Evolutionary conservation across 805 yeast genomes (phyloP).

Genomic region (Suhomyces pyralidae): DNA sequence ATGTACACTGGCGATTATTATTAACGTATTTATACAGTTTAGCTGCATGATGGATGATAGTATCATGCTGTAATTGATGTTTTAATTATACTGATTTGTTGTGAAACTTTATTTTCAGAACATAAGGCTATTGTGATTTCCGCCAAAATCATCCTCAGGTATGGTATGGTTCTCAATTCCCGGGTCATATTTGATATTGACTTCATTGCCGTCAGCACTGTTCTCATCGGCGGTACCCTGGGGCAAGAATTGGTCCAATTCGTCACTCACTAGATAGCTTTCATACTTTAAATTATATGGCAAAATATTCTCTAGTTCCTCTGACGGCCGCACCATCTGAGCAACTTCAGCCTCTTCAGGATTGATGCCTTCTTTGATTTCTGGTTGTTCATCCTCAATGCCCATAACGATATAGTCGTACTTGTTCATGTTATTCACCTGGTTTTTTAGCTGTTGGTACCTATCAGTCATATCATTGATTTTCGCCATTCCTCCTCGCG

Average conservation of each 20-base stretch:
- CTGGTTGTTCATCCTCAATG: conserved; percentile 19
- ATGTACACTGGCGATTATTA: not conserved
- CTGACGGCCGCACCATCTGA: conserved; percentile 17
- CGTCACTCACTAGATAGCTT: conserved; percentile 22
- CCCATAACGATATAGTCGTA: conserved; percentile 29
- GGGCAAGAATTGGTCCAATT: conserved; percentile 21
- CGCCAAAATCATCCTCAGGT: conserved; percentile 23
- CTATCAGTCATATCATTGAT: conserved; percentile 12
- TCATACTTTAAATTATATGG: conserved; percentile 35
- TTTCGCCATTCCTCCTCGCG: not conserved
- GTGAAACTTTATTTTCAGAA: conserved; percentile 3
- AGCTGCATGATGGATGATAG: not conserved
- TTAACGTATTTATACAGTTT: not conserved
- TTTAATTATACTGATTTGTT: not conserved
- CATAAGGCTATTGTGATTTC: conserved; percentile 19
- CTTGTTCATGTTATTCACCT: conserved; percentile 24
- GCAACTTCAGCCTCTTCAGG: not conserved
- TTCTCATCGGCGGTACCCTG: conserved; percentile 10
- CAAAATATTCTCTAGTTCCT: conserved; percentile 19
- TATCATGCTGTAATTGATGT: not conserved
- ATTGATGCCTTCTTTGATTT: conserved; percentile 6
- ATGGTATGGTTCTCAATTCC: not conserved
- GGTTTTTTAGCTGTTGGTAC: conserved; percentile 18
- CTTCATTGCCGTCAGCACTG: conserved; percentile 1
- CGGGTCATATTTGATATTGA: not conserved